Evolutionary conservation across 495 filamentous ascomycete genomes (phyloP).

Genomic region (Aspergillus steynii): DNA sequence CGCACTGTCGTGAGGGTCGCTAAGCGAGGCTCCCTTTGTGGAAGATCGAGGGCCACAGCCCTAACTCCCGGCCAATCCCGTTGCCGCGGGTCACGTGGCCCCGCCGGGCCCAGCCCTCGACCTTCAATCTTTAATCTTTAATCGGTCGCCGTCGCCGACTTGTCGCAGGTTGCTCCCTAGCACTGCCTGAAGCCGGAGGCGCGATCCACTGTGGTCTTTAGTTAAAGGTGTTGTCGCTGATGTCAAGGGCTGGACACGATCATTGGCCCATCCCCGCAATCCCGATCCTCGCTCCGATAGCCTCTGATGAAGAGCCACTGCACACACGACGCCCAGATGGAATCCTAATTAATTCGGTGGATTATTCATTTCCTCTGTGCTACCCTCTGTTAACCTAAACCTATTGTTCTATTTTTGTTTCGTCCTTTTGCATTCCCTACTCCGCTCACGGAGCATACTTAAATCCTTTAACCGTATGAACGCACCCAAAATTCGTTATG

Average conservation of each 20-base stretch:
- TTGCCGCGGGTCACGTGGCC: slow-evolving; percentile 25
- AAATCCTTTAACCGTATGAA: not conserved
- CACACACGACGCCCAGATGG: not conserved
- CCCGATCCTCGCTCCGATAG: not conserved
- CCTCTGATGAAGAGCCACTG: too few species aligned
- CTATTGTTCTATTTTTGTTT: not conserved
- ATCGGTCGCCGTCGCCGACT: not conserved
- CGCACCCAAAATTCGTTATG: not conserved
- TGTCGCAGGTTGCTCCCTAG: not conserved
- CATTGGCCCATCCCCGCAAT: not conserved
- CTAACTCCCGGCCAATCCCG: slow-evolving; percentile 36
- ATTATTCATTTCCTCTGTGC: not conserved
- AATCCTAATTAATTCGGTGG: not conserved
- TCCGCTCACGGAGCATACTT: not conserved
- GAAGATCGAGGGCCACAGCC: slow-evolving; percentile 43
- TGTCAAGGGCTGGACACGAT: not conserved
- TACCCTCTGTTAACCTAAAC: too few species aligned
- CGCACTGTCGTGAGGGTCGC: slow-evolving; percentile 31
- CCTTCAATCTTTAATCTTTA: not conserved
- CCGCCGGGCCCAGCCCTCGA: slow-evolving; percentile 1
- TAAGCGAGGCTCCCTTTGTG: slow-evolving; percentile 47
- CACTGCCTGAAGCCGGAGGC: not conserved
- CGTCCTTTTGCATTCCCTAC: too few species aligned
- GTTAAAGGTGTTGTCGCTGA: not conserved
- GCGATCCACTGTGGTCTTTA: slow-evolving; percentile 1